Conservation (phyloP, 2,329 filamentous ascomycete species). For the Cladophialophora psammophila region DNA sequence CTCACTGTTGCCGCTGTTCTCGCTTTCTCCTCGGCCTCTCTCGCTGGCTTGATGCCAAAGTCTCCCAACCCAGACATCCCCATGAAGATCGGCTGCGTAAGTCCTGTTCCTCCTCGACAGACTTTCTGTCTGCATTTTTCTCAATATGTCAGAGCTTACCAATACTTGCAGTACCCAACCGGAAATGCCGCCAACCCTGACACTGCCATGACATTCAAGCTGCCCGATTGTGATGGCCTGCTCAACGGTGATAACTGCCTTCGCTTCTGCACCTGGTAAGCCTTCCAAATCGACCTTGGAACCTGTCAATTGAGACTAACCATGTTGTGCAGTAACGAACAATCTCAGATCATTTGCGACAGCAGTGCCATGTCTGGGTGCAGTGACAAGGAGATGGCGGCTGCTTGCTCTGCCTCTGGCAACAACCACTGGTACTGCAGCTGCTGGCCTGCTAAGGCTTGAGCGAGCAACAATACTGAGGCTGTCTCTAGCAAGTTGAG, state of each 20-base stretch:
- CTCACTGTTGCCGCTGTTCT: not conserved
- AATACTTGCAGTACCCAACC: conserved; percentile 6
- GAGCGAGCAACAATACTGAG: not conserved
- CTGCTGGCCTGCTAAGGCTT: conserved; percentile 17
- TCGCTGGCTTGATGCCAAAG: conserved; percentile 7
- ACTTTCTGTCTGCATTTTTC: not conserved
- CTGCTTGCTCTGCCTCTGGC: conserved; percentile 2
- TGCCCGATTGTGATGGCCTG: conserved; percentile 6
- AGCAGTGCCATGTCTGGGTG: conserved; percentile 7
- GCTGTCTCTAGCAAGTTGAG: not conserved
- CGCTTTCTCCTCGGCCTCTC: conserved; percentile 4
- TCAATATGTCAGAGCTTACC: not conserved
- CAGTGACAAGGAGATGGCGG: conserved; percentile 12
- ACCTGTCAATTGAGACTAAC: not conserved
- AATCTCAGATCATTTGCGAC: conserved; percentile 18
- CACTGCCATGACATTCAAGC: conserved; percentile 3
- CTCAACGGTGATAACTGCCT: conserved; percentile 16
- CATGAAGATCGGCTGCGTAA: conserved; percentile 18
- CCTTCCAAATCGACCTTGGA: not conserved
- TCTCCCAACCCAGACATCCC: conserved; percentile 1
- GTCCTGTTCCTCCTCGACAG: not conserved
- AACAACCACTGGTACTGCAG: conserved; percentile 10
- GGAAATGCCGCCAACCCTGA: conserved; percentile 6
- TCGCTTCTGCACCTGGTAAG: conserved; percentile 20
- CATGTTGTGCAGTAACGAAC: conserved; percentile 5